These are phyloP conservation scores for Cyclotella choctawhatcheeana DNA, from an alignment of 108 stramenopile species.

Conservation along the genomic window DNA sequence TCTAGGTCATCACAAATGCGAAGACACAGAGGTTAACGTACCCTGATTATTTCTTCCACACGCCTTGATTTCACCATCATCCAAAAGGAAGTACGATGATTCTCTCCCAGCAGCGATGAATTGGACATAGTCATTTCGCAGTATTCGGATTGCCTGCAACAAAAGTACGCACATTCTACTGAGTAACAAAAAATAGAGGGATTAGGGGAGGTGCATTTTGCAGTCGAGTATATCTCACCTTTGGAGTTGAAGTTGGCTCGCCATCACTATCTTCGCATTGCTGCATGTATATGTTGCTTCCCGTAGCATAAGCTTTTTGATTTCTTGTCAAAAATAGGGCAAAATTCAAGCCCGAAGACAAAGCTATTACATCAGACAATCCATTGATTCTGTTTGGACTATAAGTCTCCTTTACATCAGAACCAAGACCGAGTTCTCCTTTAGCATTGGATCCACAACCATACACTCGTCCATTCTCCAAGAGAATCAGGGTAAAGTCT, in stretches of 20 bases:
- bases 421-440: conserved; percentile 53
- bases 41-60: conserved; percentile 46
- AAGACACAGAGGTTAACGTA: too few relatives aligned
- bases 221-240: neutral
- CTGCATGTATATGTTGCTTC: conserved; percentile 49
- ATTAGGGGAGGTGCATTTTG: neutral
- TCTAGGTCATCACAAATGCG: too few relatives aligned
- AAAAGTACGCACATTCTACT: neutral
- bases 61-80: conserved; percentile 26
- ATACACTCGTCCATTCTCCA: conserved; percentile 36
- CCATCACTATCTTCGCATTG: conserved; percentile 47
- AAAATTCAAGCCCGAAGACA: conserved; percentile 48
- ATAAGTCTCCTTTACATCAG: conserved; percentile 1
- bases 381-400: conserved; percentile 23
- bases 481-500: conserved; percentile 32
- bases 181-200: neutral
- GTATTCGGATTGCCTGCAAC: neutral
- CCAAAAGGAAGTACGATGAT: conserved; percentile 42
- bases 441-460: conserved; percentile 39
- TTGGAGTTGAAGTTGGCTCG: conserved; percentile 13
- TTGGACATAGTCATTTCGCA: conserved; percentile 4
- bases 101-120: conserved; percentile 21
- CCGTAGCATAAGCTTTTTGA: conserved; percentile 36
- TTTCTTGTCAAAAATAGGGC: conserved; percentile 17
- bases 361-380: conserved; percentile 14